These are phyloP conservation scores for Trichoderma atrobrunneum DNA, from an alignment of 2,329 filamentous ascomycete genomes.

Conservation along the genomic window DNA sequence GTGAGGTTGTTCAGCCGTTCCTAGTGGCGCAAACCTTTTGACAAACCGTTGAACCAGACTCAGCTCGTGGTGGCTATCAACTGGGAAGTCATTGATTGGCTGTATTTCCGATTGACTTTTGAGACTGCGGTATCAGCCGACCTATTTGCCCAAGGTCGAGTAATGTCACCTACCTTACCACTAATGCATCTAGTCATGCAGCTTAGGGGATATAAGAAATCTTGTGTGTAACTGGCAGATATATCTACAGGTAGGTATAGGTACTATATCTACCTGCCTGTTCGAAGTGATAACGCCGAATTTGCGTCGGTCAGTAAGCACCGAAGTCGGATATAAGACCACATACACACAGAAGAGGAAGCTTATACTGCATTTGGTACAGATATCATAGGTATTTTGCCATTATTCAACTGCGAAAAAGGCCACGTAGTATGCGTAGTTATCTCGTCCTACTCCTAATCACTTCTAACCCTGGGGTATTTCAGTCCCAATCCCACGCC, in stretches of 20 bases:
- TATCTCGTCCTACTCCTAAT: background rate
- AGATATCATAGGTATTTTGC: background rate
- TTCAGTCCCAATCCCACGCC: slow-evolving; percentile 8
- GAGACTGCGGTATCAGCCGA: background rate
- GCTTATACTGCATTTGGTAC: background rate
- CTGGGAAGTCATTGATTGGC: background rate
- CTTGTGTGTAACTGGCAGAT: background rate
- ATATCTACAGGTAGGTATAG: background rate
- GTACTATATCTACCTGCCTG: no score
- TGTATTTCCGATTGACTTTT: background rate
- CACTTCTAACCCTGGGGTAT: slow-evolving; percentile 7
- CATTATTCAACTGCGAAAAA: background rate
- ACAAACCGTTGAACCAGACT: background rate
- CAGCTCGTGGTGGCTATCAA: background rate
- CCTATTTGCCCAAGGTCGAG: background rate
- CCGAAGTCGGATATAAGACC: background rate
- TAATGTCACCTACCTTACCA: background rate
- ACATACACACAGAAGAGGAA: background rate
- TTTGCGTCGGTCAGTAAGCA: background rate
- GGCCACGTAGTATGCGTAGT: background rate
- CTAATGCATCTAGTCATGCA: background rate
- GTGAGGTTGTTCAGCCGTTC: background rate
- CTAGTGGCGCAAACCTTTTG: background rate
- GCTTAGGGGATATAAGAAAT: background rate
- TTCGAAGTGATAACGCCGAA: background rate